Evolutionary conservation across 2,329 filamentous ascomycete genomes (phyloP), one percentile per base, ranked within the genome.

Genomic region (Curvularia spicifera): DNA sequence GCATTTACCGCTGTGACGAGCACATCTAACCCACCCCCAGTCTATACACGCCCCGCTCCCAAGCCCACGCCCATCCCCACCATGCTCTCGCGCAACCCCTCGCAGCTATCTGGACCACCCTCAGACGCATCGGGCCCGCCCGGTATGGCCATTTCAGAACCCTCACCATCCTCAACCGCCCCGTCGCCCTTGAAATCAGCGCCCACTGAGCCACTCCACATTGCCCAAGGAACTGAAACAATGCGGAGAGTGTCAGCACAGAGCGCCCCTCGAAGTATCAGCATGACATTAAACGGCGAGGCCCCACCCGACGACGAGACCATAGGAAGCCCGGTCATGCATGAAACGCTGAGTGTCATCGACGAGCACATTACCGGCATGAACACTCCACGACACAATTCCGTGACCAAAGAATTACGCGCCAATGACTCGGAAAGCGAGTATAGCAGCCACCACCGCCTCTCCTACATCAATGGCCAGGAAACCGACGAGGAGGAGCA

Each of bases 281-380:
- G 74, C 64, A 72, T 76, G 69, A 64, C 73, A 12, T 59, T 77
- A 51, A 72, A 66, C 51, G 72, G 71, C 33, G 71, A 76, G 26
- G 53, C 62, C 26, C 64, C 65, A 31, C 85, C 47, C 61, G 85
- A 74, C 24, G 68, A 74, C 39, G 64, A 66, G 40, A 60, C 65
- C 46, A 87, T 75, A 66, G 85, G 88, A 53, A 90, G 87, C 71
- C 90, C 91, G 10, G 93, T 97, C 49, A 90, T 98, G 82, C 93
- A 93, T 74, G 93, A 98, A 76, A 97, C 94, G 0, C 80, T 98
- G 51, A 97, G 93, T 71, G 94, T 98, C 57, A 98, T 98, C 70
- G 90, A 98, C 75, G 94, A 98, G 78, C 94, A 97, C 74, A 97
- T 98, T 68, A 97, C 92, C 42, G 91, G 97, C 74, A 85, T 98